A percentile compares a stretch with the other conserved stretches of the same genome.
Conservation (phyloP, 2,329 filamentous ascomycete genomes). For the Penicillium sp. region DNA sequence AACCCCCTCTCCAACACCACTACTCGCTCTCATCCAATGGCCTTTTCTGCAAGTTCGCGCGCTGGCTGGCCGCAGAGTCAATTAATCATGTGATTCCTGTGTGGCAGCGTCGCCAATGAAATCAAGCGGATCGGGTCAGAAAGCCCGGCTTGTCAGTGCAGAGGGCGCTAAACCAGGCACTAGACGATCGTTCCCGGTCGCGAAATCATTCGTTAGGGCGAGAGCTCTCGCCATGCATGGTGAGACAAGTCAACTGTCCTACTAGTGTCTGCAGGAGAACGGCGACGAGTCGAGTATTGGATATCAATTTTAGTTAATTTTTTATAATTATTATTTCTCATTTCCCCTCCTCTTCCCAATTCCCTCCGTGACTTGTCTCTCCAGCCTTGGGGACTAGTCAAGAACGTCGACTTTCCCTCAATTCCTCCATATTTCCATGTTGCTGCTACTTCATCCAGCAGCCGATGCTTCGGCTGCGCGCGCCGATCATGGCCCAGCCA, state of each 20-base stretch:
- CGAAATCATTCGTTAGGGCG: conserved; percentile 19
- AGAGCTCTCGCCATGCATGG: conserved; percentile 23
- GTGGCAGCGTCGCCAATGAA: conserved; percentile 27
- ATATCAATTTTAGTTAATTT: conserved; percentile 7
- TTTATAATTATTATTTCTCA: conserved; percentile 6
- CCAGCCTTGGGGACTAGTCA: conserved; percentile 10
- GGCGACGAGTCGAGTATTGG: conserved; percentile 26
- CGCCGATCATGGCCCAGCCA: conserved; percentile 32
- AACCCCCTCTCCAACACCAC: conserved; percentile 13
- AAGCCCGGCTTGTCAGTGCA: conserved; percentile 16
- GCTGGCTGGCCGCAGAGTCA: conserved; percentile 33
- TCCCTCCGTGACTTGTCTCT: conserved; percentile 12
- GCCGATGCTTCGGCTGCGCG: conserved; percentile 34
- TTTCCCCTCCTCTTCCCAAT: conserved; percentile 3
- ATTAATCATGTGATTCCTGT: conserved; percentile 39
- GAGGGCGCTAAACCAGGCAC: conserved; percentile 22
- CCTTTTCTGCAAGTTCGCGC: conserved; percentile 30
- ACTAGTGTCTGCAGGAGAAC: conserved; percentile 13
- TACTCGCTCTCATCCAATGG: conserved; percentile 23
- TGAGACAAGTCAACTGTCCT: conserved; percentile 33
- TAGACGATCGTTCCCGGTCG: conserved; percentile 29
- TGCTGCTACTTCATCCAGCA: conserved; percentile 28
- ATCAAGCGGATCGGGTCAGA: background rate
- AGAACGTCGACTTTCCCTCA: conserved; percentile 9
- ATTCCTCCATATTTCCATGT: conserved; percentile 29